phyloP scores from a whole-genome alignment of 2,329 filamentous ascomycete genomes.

The Fusarium newnesense region DNA sequence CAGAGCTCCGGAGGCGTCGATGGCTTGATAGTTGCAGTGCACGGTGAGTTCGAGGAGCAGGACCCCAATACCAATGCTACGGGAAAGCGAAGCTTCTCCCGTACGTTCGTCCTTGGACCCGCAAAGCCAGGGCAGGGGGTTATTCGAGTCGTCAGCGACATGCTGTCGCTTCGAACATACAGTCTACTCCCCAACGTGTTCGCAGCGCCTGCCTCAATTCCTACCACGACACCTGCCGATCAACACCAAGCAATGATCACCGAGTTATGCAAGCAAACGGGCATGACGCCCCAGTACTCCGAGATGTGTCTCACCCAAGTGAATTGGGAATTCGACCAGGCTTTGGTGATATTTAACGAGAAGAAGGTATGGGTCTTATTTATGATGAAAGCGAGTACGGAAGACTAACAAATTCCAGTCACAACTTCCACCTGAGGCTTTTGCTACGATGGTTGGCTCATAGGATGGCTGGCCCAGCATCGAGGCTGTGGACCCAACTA shows the following conservation, averaged over 20 bases:
- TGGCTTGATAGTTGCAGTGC: slow-evolving; percentile 80
- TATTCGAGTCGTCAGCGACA: slow-evolving; percentile 82
- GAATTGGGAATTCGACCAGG: slow-evolving; percentile 82
- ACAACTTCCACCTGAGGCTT: slow-evolving; percentile 62
- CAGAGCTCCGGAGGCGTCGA: slow-evolving; percentile 74
- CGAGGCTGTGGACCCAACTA: not conserved
- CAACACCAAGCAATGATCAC: slow-evolving; percentile 76
- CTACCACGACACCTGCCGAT: slow-evolving; percentile 45
- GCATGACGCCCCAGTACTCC: slow-evolving; percentile 82
- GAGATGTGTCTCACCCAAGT: slow-evolving; percentile 83
- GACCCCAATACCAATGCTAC: slow-evolving; percentile 65
- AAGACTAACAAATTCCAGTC: slow-evolving; percentile 46
- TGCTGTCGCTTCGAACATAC: slow-evolving; percentile 78
- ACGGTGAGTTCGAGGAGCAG: slow-evolving; percentile 85
- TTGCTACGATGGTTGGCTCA: slow-evolving; percentile 41
- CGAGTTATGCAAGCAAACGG: slow-evolving; percentile 80
- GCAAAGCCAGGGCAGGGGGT: slow-evolving; percentile 71
- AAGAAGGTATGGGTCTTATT: slow-evolving; percentile 68
- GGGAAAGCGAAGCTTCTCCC: slow-evolving; percentile 81
- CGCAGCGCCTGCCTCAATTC: slow-evolving; percentile 42
- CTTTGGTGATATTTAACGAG: slow-evolving; percentile 78
- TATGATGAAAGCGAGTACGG: not conserved
- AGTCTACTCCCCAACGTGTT: slow-evolving; percentile 59
- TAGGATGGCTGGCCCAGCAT: slow-evolving; percentile 18
- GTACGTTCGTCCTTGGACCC: slow-evolving; percentile 82